Base-by-base conservation (phyloP, 495 filamentous ascomycete genomes). In the Lasiosphaeria ovina region DNA sequence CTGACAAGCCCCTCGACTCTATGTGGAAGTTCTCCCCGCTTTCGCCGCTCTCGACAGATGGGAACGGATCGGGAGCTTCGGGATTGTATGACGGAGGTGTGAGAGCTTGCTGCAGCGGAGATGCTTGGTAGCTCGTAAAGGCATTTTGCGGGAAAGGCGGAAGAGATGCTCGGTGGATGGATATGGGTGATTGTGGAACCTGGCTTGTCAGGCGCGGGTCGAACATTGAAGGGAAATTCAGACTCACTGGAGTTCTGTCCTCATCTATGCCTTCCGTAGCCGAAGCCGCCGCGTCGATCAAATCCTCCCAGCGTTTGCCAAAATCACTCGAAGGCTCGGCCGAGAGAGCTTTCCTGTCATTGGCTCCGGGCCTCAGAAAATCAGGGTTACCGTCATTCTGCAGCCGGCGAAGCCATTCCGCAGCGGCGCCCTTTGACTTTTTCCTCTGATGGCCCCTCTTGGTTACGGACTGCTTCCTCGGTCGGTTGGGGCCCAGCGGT, bases 211-310 rank as follows among this genome's bases (percentile, higher is more conserved):
- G 61, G 66, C 71, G 69, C 60, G 78, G 65, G 69, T 68, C 67
- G 59, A 67, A 62, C 51, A 67, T 56, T 32, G 65, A 66, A 62
- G 71, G 65, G 70, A 66, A 65, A 55, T 58, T 64, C 61, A 61
- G 57, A 81, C 85, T 81, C 79, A 91, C 89, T 62, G 89, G 89
- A 64, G 89, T 92, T 70, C 90, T 84, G 63, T 93, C 89, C 64
- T 87, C 84, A 66, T 93, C 90, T 65, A 94, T 91, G 74, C 94
- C 92, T 79, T 96, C 92, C 6, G 91, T 96, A 9, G 91, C 91
- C 40, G 90, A 95, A 14, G 92, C 88, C 31, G 74, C 74, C 9
- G 92, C 92, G 73, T 96, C 92, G 58, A 97, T 92, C 61, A 97
- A 75, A 72, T 97, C 92, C 73, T 96, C 91, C 92, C 92, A 97